phyloP scores from a whole-genome alignment of 2,329 filamentous ascomycete species.

The Xylariales sp. region DNA sequence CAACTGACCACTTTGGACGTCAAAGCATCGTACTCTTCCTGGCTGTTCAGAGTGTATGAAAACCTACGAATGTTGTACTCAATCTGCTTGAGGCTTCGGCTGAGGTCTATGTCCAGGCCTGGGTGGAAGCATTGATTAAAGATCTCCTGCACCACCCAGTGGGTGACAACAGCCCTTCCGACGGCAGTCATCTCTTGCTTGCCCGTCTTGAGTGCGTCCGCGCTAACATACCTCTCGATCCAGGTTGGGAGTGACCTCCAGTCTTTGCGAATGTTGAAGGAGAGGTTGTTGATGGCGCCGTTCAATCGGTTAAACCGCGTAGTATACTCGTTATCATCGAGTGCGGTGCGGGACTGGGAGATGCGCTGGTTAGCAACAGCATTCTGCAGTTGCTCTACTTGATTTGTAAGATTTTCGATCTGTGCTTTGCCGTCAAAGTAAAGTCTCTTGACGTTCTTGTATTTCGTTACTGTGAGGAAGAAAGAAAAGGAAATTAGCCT shows the following conservation, averaged over 20 bases:
- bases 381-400: slow-evolving; percentile 93
- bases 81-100: slow-evolving; percentile 75
- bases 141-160: slow-evolving; percentile 86
- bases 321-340: slow-evolving; percentile 92
- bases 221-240: slow-evolving; percentile 75
- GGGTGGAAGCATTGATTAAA: slow-evolving; percentile 94
- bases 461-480: slow-evolving; percentile 70
- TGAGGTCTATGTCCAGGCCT: slow-evolving; percentile 71
- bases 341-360: slow-evolving; percentile 86
- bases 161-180: slow-evolving; percentile 80
- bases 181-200: slow-evolving; percentile 98
- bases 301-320: slow-evolving; percentile 88
- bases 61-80: slow-evolving; percentile 82
- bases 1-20: slow-evolving; percentile 86
- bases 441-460: slow-evolving; percentile 95
- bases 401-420: slow-evolving; percentile 80
- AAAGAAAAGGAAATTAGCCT: slow-evolving; percentile 22
- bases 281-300: slow-evolving; percentile 88
- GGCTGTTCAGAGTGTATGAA: slow-evolving; percentile 67
- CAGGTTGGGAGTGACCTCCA: slow-evolving; percentile 80
- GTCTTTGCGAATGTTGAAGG: slow-evolving; percentile 94
- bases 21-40: slow-evolving; percentile 86
- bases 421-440: slow-evolving; percentile 95
- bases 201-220: slow-evolving; percentile 78
- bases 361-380: slow-evolving; percentile 95